Evolutionary conservation across 2,329 filamentous ascomycete species (phyloP).

Genomic region (Scedosporium dehoogii): DNA sequence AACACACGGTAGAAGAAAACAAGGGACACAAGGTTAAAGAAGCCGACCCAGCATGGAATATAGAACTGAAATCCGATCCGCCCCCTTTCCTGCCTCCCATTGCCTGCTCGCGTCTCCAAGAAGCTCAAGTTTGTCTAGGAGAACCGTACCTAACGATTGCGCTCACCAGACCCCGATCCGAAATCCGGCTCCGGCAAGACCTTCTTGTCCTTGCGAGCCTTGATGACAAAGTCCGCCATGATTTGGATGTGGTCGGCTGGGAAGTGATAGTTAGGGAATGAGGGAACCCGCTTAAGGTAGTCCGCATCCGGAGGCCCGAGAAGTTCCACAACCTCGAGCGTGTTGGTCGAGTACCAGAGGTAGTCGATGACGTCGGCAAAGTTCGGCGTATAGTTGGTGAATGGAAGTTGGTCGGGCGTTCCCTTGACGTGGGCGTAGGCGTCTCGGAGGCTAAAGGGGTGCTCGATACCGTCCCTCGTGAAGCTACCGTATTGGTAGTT

Average conservation of each 20-base stretch:
- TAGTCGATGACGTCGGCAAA: conserved; percentile 93
- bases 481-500: conserved; percentile 86
- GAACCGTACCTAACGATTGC: neutral
- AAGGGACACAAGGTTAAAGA: neutral
- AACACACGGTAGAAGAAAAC: neutral
- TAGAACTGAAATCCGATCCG: neutral
- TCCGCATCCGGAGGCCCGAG: conserved; percentile 79
- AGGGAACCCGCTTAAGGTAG: conserved; percentile 77
- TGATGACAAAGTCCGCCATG: conserved; percentile 82
- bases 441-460: conserved; percentile 89
- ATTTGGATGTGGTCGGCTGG: conserved; percentile 87
- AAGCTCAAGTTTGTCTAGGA: neutral
- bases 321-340: conserved; percentile 71
- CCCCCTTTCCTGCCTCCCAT: neutral
- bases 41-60: neutral
- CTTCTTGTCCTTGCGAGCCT: conserved; percentile 76
- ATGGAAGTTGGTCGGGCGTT: conserved; percentile 73
- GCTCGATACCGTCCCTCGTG: conserved; percentile 82
- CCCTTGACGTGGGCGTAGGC: conserved; percentile 77
- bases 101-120: neutral
- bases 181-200: conserved; percentile 53
- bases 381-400: conserved; percentile 94
- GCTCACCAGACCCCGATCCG: conserved; percentile 21
- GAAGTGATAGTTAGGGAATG: conserved; percentile 91
- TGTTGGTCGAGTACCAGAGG: conserved; percentile 93